phyloP scores from a whole-genome alignment of 2,329 filamentous ascomycete genomes.

The Alternaria ventricosa region DNA sequence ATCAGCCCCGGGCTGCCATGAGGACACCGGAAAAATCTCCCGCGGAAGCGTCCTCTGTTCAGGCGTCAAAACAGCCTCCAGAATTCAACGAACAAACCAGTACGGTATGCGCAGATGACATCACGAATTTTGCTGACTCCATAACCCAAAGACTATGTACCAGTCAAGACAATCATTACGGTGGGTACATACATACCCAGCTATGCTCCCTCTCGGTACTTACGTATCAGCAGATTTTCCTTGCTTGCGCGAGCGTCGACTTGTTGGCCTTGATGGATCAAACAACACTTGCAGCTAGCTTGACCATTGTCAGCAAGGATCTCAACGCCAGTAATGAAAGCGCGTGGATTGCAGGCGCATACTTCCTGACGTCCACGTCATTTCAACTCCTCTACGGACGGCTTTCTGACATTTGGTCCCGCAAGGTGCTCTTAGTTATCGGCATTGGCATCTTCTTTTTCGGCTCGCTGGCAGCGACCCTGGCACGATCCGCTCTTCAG shows the following conservation, averaged over 20 bases:
- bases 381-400: conserved; percentile 71
- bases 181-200: not conserved
- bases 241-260: conserved; percentile 32
- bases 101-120: not conserved
- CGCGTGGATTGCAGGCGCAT: conserved; percentile 62
- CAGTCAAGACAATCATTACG: conserved; percentile 26
- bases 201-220: not conserved
- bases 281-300: conserved; percentile 29
- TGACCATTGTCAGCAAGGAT: conserved; percentile 34
- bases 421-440: conserved; percentile 55
- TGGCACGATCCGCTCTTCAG: conserved; percentile 58
- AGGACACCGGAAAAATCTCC: not conserved
- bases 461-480: conserved; percentile 64
- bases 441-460: conserved; percentile 55
- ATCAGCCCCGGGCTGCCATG: not conserved
- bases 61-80: not conserved
- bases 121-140: not conserved
- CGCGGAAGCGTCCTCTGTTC: not conserved
- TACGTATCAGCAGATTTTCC: conserved; percentile 21
- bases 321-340: conserved; percentile 56
- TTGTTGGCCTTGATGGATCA: conserved; percentile 30
- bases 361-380: conserved; percentile 65
- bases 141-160: conserved; percentile 20
- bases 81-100: conserved; percentile 30
- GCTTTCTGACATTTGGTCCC: conserved; percentile 66